Base-by-base conservation (phyloP, 164 flowering plant species). In the Annona cherimola region DNA sequence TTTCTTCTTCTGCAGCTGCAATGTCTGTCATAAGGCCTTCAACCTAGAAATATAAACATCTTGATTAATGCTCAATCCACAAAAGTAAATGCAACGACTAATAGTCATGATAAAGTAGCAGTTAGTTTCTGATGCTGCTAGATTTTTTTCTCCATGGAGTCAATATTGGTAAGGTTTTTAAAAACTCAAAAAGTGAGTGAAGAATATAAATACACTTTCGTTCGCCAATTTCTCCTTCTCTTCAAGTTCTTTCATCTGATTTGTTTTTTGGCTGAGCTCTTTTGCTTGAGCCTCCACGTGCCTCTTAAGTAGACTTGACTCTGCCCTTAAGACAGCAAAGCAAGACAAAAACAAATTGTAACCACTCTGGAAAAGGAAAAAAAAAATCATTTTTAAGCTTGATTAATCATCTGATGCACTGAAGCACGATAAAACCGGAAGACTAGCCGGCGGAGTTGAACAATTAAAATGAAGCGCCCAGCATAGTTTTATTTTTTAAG, bases 21-120 rank as follows among this genome's bases (percentile, higher is more conserved):
- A 92, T 87, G 75, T 94, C 97, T 87, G 89, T 80, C 98, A 92
- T 92, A 77, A 94, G 93, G 77, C 96, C 98, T 83, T 94, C 96
- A 80, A 94, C 86, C 98, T 92, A 8, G 46, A 45, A 77, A 64
- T 46, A 79, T 20, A 45, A 40, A 72, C 3, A 64, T 54, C 42
- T 26, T 35, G 43, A 35, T 77, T 45, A 70, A 57, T 45, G 62
- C 35, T 60, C 7, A 62, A 71, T 3, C 4, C 5, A 41, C 41
- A 64, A 3, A n/a, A 64, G 44, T 41, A 7, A 64, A 26, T 26
- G 35, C 35, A 26, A 26, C 1, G 1, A 26, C 35, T 26, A 26
- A 26, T 26, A 26, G 35, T 26, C 35, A 26, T 26, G 35, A 26
- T 26, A 26, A 26, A 26, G 35, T 26, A 26, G 35, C 35, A 26